phyloP scores from a whole-genome alignment of 108 stramenopile genomes.

The Aurantiochytrium sp. region DNA sequence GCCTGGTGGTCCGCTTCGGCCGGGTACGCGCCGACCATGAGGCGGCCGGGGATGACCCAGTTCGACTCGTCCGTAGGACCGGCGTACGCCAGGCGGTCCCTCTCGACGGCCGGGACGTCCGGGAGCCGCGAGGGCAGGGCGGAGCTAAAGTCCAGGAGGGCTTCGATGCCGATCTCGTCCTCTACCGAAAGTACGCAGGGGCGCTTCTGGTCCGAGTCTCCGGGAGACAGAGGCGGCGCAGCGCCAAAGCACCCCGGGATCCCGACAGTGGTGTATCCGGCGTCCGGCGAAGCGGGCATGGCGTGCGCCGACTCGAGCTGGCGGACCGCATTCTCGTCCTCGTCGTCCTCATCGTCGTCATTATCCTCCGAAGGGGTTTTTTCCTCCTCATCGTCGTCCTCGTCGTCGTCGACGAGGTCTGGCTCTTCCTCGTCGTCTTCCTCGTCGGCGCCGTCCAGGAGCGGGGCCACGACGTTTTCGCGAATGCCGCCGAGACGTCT shows the following conservation, averaged over 20 bases:
- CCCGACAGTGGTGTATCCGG: too few relatives aligned
- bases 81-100: not conserved
- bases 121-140: not conserved
- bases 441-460: too few relatives aligned
- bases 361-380: too few relatives aligned
- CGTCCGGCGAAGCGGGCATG: too few relatives aligned
- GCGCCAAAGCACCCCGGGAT: not conserved
- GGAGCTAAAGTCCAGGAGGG: not conserved
- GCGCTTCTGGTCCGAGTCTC: not conserved
- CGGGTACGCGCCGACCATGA: conserved; percentile 44
- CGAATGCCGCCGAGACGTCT: too few relatives aligned
- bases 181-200: not conserved
- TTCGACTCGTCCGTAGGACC: conserved; percentile 30
- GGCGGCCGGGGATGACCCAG: conserved; percentile 41
- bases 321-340: too few relatives aligned
- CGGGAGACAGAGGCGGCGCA: not conserved
- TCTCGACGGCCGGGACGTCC: not conserved
- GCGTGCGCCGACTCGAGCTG: too few relatives aligned
- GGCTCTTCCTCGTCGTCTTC: too few relatives aligned
- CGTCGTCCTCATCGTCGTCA: too few relatives aligned
- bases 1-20: conserved; percentile 35
- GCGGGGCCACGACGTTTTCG: too few relatives aligned
- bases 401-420: too few relatives aligned
- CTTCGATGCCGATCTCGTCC: conserved; percentile 8
- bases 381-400: too few relatives aligned